Conservation (phyloP, 257 asterid genomes). For the Lantana camara region DNA sequence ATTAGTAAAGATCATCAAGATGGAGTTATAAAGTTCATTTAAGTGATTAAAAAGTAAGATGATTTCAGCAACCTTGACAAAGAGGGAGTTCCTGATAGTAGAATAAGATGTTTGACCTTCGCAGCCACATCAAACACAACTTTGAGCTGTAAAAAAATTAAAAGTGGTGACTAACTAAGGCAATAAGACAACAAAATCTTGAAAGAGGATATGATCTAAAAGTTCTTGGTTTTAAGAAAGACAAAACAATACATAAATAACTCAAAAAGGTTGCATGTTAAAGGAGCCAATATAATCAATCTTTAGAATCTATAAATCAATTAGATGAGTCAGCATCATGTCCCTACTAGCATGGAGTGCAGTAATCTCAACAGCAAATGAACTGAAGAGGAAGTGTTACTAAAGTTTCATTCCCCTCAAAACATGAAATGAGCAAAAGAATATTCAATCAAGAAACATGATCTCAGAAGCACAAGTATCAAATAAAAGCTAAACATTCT, state of each 20-base stretch:
- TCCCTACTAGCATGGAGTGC: background rate
- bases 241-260: slow-evolving; percentile 1
- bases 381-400: background rate
- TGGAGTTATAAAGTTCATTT: background rate
- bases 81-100: slow-evolving; percentile 97
- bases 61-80: slow-evolving; percentile 79
- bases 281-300: slow-evolving; percentile 18
- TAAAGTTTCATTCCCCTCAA: background rate
- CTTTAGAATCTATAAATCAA: too few relatives aligned
- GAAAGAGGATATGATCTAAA: slow-evolving; percentile 6
- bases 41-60: slow-evolving; percentile 11
- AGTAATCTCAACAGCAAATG: background rate
- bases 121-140: slow-evolving; percentile 69
- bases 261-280: background rate
- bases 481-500: too few relatives aligned
- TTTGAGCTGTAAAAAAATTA: slow-evolving; percentile 50
- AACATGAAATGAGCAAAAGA: background rate
- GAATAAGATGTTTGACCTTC: slow-evolving; percentile 83
- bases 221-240: background rate
- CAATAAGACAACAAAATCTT: slow-evolving; percentile 7
- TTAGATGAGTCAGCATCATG: too few relatives aligned
- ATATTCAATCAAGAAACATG: slow-evolving; percentile 4
- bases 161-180: background rate
- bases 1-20: background rate
- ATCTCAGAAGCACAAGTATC: slow-evolving; percentile 1